These are phyloP conservation scores for Penicillium sp. DNA, from an alignment of 2,329 filamentous ascomycete genomes.

Conservation along the genomic window DNA sequence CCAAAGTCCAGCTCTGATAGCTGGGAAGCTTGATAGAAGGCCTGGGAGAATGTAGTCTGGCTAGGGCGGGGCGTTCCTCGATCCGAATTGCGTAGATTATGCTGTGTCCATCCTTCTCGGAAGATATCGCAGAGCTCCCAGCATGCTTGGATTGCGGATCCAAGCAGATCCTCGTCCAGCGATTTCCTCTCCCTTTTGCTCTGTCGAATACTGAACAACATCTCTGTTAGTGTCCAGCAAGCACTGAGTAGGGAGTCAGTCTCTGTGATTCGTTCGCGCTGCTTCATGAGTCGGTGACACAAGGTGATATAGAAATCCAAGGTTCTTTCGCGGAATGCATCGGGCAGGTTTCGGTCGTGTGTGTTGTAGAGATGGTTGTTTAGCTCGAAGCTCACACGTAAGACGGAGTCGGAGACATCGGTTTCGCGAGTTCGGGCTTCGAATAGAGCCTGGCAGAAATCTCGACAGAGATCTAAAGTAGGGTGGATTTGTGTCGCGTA, in stretches of 20 bases:
- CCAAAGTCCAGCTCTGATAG: constrained; percentile 39
- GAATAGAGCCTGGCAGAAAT: constrained; percentile 90
- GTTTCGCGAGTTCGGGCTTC: constrained; percentile 78
- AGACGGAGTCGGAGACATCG: constrained; percentile 78
- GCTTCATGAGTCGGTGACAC: constrained; percentile 95
- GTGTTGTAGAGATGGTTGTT: constrained; percentile 96
- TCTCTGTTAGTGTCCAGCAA: constrained; percentile 89
- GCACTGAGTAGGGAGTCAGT: constrained; percentile 81
- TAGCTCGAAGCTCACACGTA: constrained; percentile 90
- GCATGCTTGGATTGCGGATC: constrained; percentile 86
- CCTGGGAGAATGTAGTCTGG: constrained; percentile 72
- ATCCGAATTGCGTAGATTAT: constrained; percentile 68
- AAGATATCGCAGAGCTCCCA: constrained; percentile 96
- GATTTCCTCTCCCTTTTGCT: constrained; percentile 71
- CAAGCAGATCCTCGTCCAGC: constrained; percentile 79
- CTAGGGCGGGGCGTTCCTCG: constrained; percentile 80
- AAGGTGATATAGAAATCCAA: constrained; percentile 93
- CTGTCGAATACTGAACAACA: constrained; percentile 87
- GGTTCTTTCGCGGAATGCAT: constrained; percentile 84
- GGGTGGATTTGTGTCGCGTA: constrained; percentile 67
- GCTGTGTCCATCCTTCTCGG: constrained; percentile 84
- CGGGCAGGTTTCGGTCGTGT: constrained; percentile 79
- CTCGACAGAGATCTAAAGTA: constrained; percentile 82
- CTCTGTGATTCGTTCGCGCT: constrained; percentile 74
- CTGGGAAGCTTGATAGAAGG: constrained; percentile 52